Percentiles rank a stretch among this genome's conserved stretches.
Conservation (phyloP, 495 filamentous ascomycete genomes). For the Daldinia vernicosa region DNA sequence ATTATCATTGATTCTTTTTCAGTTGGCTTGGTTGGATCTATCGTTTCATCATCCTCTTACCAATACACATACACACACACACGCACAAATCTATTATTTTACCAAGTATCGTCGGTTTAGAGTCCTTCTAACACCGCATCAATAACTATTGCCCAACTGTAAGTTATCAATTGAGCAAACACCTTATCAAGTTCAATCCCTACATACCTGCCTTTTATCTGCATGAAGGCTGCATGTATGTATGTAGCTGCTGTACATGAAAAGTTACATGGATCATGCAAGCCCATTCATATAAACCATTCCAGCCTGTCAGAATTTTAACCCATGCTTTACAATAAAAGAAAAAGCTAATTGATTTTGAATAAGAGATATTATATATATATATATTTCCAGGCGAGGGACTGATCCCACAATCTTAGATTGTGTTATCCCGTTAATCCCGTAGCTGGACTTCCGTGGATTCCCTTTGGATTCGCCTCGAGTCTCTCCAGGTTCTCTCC, state of each 20-base stretch:
- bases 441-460: constrained; percentile 10
- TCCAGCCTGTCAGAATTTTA: not conserved
- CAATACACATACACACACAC: too few species aligned
- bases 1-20: constrained; percentile 6
- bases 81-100: not conserved
- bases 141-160: constrained; percentile 1
- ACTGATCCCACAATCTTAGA: not conserved
- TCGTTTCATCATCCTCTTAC: constrained; percentile 8
- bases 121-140: constrained; percentile 11
- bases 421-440: constrained; percentile 9
- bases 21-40: not conserved
- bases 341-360: constrained; percentile 5
- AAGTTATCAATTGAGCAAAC: constrained; percentile 20
- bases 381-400: constrained; percentile 1
- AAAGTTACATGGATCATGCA: constrained; percentile 10
- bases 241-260: constrained; percentile 2
- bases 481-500: constrained; percentile 16
- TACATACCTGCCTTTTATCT: not conserved
- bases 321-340: not conserved
- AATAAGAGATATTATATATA: not conserved
- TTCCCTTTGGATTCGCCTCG: constrained; percentile 5
- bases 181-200: not conserved
- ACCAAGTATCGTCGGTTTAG: not conserved
- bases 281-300: constrained; percentile 17
- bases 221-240: not conserved